Conservation (phyloP, 768 basidiomycete genomes). For the Trametes meyenii region DNA sequence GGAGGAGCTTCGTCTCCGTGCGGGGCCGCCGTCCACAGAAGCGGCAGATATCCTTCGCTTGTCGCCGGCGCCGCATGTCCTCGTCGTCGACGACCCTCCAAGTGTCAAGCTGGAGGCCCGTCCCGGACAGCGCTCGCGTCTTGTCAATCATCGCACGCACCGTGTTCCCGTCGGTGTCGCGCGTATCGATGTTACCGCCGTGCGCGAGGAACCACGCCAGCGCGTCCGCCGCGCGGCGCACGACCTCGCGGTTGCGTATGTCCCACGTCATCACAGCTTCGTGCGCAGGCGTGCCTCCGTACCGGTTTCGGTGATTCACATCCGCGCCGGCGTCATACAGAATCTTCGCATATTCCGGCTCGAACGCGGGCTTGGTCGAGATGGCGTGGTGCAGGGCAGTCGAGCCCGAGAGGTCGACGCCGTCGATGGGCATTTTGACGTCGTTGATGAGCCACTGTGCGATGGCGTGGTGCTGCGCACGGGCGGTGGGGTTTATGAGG, state of each 20-base stretch:
- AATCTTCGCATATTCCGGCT: conserved; percentile 46
- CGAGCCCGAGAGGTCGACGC: conserved; percentile 44
- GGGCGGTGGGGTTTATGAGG: conserved; percentile 30
- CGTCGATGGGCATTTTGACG: conserved; percentile 42
- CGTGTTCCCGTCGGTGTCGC: conserved; percentile 42
- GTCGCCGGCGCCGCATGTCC: conserved; percentile 35
- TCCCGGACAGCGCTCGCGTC: not conserved
- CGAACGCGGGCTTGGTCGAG: conserved; percentile 45
- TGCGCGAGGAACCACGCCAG: conserved; percentile 45
- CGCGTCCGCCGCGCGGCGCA: conserved; percentile 33
- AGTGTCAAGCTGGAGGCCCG: conserved; percentile 10
- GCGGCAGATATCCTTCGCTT: conserved; percentile 35
- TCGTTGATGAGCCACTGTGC: conserved; percentile 39
- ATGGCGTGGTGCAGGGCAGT: conserved; percentile 44
- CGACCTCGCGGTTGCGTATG: conserved; percentile 17
- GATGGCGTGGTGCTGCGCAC: conserved; percentile 33
- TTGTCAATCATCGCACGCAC: conserved; percentile 30
- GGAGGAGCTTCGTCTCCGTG: conserved; percentile 29
- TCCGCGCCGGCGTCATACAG: conserved; percentile 46
- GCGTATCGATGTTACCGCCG: conserved; percentile 41
- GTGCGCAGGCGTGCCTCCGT: conserved; percentile 43
- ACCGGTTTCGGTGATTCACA: conserved; percentile 44
- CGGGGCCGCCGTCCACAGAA: conserved; percentile 38
- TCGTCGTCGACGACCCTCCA: conserved; percentile 33
- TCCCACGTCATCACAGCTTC: conserved; percentile 41